These are phyloP conservation scores for Cladophialophora psammophila DNA, from an alignment of 2,329 filamentous ascomycete genomes.

Conservation along the genomic window DNA sequence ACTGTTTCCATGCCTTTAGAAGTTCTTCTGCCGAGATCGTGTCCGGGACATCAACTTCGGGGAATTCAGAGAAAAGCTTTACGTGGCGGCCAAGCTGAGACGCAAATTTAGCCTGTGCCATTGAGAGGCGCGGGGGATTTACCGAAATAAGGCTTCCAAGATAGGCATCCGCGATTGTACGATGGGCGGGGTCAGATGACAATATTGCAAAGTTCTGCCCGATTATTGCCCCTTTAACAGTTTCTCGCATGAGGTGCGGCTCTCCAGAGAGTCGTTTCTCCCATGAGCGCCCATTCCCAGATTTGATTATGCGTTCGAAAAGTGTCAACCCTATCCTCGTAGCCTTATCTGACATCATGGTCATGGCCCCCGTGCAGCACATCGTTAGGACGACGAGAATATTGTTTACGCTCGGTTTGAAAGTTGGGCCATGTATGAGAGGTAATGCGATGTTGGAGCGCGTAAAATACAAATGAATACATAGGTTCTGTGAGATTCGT, in stretches of 20 bases:
- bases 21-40: conserved; percentile 7
- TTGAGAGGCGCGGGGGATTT: not conserved
- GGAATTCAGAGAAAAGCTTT: conserved; percentile 10
- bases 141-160: conserved; percentile 38
- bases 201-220: conserved; percentile 43
- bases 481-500: conserved; percentile 34
- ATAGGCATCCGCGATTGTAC: conserved; percentile 41
- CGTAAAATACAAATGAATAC: conserved; percentile 58
- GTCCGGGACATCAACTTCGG: conserved; percentile 1
- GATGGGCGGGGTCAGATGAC: conserved; percentile 38
- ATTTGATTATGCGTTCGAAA: conserved; percentile 43
- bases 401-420: conserved; percentile 24
- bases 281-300: conserved; percentile 22
- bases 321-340: conserved; percentile 39
- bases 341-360: conserved; percentile 43
- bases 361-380: conserved; percentile 47
- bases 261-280: conserved; percentile 17
- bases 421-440: conserved; percentile 31
- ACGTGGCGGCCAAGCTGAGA: conserved; percentile 22
- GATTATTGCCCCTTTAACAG: conserved; percentile 40
- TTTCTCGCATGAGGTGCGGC: conserved; percentile 19
- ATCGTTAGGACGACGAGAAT: conserved; percentile 46
- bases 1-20: conserved; percentile 9
- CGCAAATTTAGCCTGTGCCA: not conserved
- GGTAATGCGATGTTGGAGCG: conserved; percentile 30